phyloP scores from a whole-genome alignment of 768 basidiomycete species.

The Boletus rubroflammeus region DNA sequence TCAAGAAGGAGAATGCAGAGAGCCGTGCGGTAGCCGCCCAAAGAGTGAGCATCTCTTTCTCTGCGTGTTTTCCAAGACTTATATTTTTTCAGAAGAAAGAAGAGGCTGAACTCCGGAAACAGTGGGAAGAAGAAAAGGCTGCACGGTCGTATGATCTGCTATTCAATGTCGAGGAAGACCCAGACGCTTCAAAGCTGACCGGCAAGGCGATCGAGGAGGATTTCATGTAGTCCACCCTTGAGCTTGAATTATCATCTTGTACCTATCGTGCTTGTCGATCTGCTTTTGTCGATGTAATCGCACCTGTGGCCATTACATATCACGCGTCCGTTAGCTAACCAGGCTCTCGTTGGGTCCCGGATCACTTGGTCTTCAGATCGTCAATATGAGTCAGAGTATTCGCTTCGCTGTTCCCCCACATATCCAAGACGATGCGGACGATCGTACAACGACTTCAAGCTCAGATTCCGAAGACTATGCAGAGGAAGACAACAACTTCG shows the following conservation, averaged over 20 bases:
- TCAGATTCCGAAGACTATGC: conserved; percentile 25
- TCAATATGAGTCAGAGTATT: conserved; percentile 31
- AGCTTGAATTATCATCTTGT: neutral
- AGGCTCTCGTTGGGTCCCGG: neutral
- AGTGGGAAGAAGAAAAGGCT: conserved; percentile 82
- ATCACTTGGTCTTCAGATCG: neutral
- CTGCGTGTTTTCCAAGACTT: neutral
- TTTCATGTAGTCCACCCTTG: conserved; percentile 60
- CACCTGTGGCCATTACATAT: neutral
- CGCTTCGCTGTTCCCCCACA: conserved; percentile 21
- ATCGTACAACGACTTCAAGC: conserved; percentile 15
- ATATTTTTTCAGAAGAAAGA: conserved; percentile 59
- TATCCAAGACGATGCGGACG: conserved; percentile 8
- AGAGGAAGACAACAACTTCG: conserved; percentile 62
- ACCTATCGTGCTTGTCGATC: neutral
- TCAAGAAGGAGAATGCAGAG: conserved; percentile 69
- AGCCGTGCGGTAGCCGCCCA: conserved; percentile 62
- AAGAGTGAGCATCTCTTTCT: conserved; percentile 44
- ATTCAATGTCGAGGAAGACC: conserved; percentile 63
- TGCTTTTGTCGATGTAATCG: neutral
- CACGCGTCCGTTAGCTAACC: neutral
- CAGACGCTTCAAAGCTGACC: conserved; percentile 48
- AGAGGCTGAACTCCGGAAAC: conserved; percentile 68
- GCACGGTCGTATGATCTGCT: conserved; percentile 83
- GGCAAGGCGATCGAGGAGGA: conserved; percentile 82